Conservation (phyloP, 1,139 yeast species). For the Candida freyschussii region DNA sequence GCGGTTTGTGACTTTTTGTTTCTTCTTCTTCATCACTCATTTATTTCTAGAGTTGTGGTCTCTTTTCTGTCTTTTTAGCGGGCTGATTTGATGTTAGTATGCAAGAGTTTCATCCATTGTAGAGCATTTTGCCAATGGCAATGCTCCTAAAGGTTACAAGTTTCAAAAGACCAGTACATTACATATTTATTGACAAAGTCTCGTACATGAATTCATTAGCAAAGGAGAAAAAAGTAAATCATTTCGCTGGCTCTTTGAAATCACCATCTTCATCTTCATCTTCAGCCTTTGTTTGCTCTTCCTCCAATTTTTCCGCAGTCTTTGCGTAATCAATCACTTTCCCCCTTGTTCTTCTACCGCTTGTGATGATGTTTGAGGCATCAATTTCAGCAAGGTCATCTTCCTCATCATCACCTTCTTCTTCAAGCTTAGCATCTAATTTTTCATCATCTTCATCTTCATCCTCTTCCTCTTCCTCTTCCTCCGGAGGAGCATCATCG, state of each 20-base stretch:
- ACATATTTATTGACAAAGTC: too few relatives aligned
- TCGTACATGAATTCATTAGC: conserved; percentile 1
- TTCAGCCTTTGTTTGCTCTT: conserved; percentile 39
- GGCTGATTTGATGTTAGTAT: too few relatives aligned
- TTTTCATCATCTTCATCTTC: conserved; percentile 56
- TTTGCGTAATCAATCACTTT: conserved; percentile 81
- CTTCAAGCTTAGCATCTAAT: conserved; percentile 36
- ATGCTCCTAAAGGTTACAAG: too few relatives aligned
- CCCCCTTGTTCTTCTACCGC: conserved; percentile 90
- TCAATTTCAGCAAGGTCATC: conserved; percentile 85
- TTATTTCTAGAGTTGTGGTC: too few relatives aligned
- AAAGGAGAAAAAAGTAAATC: background rate
- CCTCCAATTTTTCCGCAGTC: conserved; percentile 71
- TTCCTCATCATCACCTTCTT: conserved; percentile 58
- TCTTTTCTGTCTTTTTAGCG: too few relatives aligned
- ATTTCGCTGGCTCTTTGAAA: conserved; percentile 18
- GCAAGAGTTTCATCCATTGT: too few relatives aligned
- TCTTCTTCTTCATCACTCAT: too few relatives aligned
- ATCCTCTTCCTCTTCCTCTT: conserved; percentile 45
- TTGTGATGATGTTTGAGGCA: conserved; percentile 71
- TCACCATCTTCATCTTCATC: conserved; percentile 40
- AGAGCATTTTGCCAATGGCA: too few relatives aligned
- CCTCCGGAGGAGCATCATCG: conserved; percentile 39
- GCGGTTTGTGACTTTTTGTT: too few relatives aligned
- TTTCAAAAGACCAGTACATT: too few relatives aligned